phyloP scores from a whole-genome alignment of 768 basidiomycete species.

The Neoboletus subvelutipes region DNA sequence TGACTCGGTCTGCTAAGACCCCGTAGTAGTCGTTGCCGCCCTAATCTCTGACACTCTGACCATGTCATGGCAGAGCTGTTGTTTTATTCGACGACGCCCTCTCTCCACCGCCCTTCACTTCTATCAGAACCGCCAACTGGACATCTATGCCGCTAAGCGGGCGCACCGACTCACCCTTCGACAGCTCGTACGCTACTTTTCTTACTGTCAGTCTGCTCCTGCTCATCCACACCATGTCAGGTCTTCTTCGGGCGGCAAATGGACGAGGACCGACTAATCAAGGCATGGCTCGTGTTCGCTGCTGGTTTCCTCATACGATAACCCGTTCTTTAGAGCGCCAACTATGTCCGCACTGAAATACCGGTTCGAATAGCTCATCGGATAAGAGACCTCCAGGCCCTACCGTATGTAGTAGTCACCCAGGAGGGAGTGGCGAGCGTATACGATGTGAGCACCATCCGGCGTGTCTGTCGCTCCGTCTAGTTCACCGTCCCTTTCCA shows the following conservation, averaged over 20 bases:
- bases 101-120: slow-evolving; percentile 56
- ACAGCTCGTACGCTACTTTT: slow-evolving; percentile 58
- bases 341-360: slow-evolving; percentile 87
- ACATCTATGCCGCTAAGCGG: slow-evolving; percentile 73
- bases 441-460: slow-evolving; percentile 63
- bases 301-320: not conserved
- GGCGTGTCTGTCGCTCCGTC: not conserved
- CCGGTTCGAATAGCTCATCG: slow-evolving; percentile 88
- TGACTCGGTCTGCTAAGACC: slow-evolving; percentile 18
- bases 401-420: slow-evolving; percentile 85
- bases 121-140: slow-evolving; percentile 81
- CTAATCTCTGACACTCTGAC: slow-evolving; percentile 9
- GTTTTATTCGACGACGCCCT: slow-evolving; percentile 18
- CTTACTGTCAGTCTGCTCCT: not conserved
- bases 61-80: slow-evolving; percentile 28
- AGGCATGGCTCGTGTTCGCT: slow-evolving; percentile 40
- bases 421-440: slow-evolving; percentile 82
- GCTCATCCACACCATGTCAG: slow-evolving; percentile 37
- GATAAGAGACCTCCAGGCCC: slow-evolving; percentile 78
- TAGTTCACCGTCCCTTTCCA: slow-evolving; percentile 28
- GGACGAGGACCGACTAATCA: slow-evolving; percentile 74
- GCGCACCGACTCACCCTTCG: slow-evolving; percentile 72
- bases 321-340: slow-evolving; percentile 61
- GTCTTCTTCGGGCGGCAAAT: slow-evolving; percentile 86
- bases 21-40: not conserved